Base-by-base conservation (phyloP, 169 alveolate genomes). In the Cryptosporidium bovis region DNA sequence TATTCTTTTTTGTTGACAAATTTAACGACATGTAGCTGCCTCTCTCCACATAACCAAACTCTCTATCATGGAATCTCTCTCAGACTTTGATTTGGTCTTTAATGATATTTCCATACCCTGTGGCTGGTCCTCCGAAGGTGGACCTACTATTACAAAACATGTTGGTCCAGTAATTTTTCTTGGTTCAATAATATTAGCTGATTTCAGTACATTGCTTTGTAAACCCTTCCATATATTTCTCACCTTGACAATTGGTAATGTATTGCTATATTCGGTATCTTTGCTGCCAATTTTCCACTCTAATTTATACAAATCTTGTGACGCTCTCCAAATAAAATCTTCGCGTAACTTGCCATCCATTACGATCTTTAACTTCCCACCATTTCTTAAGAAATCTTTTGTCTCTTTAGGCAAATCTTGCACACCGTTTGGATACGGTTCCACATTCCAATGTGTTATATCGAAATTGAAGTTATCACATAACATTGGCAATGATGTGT, bases 361-460 rank as follows among this genome's bases (percentile, higher is more conserved):
- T 29, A 83, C 83, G 33, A 91, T 91, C 93, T 93, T 93, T 51
- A 82, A 83, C 46, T 77, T 58, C 2, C 96, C 97, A 18, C 98
- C 98, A 60, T 93, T 93, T 36, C 98, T 93, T 46, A 96, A 91
- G 18, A 95, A 82, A 34, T 94, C 97, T 84, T 94, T 95, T 48
- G 92, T 91, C 58, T 91, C 90, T 31, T 94, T 93, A 10, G 98
- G 95, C 48, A 96, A 82, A 55, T 96, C 98, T 77, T 96, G 98
- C 16, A 94, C 97, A 51, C 98, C 98, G 82, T 96, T 94, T 27
- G 97, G 96, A 66, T 96, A 96, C 12, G 98, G 97, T 51, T 96
- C 98, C 31, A 93, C 96, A 82, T 94, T 95, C 96, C 96, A 96
- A 67, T 93, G 97, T 34, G 97, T 92, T 36, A 95, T 90, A 6